phyloP scores from a whole-genome alignment of 345 rosid genomes.

The Streptanthus diversifolius region DNA sequence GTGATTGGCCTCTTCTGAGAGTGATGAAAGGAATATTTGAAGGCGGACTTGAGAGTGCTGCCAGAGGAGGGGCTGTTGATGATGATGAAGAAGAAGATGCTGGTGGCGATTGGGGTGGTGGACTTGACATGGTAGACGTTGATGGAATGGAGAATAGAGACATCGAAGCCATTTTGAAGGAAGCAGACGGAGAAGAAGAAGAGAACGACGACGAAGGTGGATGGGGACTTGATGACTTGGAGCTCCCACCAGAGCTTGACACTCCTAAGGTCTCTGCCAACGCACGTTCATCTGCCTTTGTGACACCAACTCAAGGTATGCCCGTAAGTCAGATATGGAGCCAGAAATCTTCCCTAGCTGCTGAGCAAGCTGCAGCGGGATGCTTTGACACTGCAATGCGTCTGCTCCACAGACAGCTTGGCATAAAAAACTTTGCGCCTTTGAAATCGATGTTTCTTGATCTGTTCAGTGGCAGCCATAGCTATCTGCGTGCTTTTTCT shows the following conservation, averaged over 20 bases:
- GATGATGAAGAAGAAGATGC: background rate
- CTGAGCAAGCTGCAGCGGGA: conserved; percentile 4
- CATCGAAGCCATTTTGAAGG: background rate
- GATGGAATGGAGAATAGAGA: background rate
- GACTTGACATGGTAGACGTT: background rate
- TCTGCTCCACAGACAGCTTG: conserved; percentile 4
- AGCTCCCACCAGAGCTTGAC: background rate
- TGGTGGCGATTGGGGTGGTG: background rate
- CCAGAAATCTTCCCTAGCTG: background rate
- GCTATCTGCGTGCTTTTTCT: conserved; percentile 64
- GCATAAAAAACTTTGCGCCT: conserved; percentile 6
- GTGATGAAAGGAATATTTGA: background rate
- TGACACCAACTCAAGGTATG: background rate
- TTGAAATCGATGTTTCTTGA: conserved; percentile 31
- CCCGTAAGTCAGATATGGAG: background rate
- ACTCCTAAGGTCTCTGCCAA: background rate
- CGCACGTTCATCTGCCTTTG: background rate
- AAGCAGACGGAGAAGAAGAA: background rate
- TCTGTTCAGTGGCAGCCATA: conserved; percentile 72
- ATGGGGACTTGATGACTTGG: background rate
- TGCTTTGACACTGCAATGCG: conserved; percentile 1
- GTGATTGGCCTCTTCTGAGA: conserved; percentile 10
- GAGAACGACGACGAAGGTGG: background rate
- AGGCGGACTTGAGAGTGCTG: background rate
- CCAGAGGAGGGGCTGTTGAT: background rate